Evolutionary conservation across 2,329 filamentous ascomycete species (phyloP).

Genomic region (Clonostachys rhizophaga): DNA sequence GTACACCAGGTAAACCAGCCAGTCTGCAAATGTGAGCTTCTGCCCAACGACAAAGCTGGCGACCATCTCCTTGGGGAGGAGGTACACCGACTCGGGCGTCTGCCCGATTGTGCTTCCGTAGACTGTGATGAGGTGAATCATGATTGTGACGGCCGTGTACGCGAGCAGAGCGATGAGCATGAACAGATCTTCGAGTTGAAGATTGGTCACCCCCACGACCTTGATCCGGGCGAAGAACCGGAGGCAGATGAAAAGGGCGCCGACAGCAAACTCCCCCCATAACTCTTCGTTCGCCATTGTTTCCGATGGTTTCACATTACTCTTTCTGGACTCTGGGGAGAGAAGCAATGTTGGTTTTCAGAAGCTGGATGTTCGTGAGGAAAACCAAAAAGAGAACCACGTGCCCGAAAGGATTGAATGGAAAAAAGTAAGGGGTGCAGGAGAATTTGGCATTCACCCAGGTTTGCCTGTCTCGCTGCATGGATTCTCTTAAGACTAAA

Average conservation of each 20-base stretch:
- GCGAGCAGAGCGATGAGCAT: slow-evolving; percentile 25
- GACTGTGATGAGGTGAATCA: too few relatives aligned
- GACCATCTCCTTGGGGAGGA: neutral
- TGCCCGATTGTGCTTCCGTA: neutral
- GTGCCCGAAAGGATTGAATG: too few relatives aligned
- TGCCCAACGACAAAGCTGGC: neutral
- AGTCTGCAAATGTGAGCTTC: slow-evolving; percentile 21
- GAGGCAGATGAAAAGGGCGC: slow-evolving; percentile 25
- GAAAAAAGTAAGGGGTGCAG: too few relatives aligned
- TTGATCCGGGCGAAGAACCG: slow-evolving; percentile 31
- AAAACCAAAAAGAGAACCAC: too few relatives aligned
- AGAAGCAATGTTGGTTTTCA: too few relatives aligned
- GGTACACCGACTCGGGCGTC: neutral
- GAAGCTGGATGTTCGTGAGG: too few relatives aligned
- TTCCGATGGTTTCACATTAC: too few relatives aligned
- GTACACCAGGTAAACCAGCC: neutral
- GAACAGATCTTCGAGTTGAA: slow-evolving; percentile 37
- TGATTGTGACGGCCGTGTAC: slow-evolving; percentile 21
- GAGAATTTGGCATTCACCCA: too few relatives aligned
- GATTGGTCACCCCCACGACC: slow-evolving; percentile 29
- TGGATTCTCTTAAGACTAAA: too few relatives aligned
- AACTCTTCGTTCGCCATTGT: slow-evolving; percentile 17
- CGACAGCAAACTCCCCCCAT: slow-evolving; percentile 36
- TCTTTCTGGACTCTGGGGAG: too few relatives aligned
- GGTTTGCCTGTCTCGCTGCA: too few relatives aligned